Conservation (phyloP, 2,329 filamentous ascomycete genomes). For the Apiospora kogelbergensis region DNA sequence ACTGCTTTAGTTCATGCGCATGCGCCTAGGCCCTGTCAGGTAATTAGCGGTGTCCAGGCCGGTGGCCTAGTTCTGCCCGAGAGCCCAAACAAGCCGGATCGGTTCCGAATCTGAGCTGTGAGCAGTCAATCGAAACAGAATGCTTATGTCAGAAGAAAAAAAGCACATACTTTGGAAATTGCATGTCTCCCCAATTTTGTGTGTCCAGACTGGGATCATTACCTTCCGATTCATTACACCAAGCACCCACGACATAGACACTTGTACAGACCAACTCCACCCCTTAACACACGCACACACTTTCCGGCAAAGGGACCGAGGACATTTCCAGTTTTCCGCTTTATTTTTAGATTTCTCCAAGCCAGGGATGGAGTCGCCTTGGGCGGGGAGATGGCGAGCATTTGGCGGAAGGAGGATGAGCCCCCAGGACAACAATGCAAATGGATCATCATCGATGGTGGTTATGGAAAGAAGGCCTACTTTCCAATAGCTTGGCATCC, state of each 20-base stretch:
- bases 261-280: neutral
- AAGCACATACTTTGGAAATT: neutral
- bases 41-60: neutral
- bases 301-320: neutral
- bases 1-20: no score
- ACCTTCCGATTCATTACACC: neutral
- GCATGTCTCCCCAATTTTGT: neutral
- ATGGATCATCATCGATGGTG: neutral
- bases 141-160: neutral
- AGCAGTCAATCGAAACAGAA: neutral
- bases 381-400: neutral
- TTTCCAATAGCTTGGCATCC: neutral
- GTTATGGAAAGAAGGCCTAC: neutral
- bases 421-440: neutral
- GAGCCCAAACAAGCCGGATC: neutral
- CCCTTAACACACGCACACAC: neutral
- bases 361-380: neutral
- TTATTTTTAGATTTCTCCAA: neutral
- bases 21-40: neutral
- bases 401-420: neutral
- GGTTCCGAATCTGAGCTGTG: neutral
- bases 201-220: neutral
- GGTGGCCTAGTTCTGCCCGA: neutral
- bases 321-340: neutral
- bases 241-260: neutral